Evolutionary conservation across 164 flowering plant genomes (phyloP).

Genomic region (Kingdonia uniflora): DNA sequence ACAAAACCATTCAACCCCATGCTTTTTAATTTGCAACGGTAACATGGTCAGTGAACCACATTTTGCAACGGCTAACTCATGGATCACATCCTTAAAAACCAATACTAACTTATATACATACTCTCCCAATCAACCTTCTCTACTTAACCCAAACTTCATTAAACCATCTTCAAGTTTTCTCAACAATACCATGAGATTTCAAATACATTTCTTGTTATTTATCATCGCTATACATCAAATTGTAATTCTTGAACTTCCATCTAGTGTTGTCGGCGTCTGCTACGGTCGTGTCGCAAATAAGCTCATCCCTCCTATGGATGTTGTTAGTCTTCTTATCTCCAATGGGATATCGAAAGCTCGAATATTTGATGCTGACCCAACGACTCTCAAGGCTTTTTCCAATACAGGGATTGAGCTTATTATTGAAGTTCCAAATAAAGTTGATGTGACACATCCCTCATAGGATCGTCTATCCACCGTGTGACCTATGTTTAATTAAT

Average conservation of each 20-base stretch:
- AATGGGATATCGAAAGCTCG: conserved; percentile 30
- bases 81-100: not conserved
- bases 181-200: not conserved
- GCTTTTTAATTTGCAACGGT: not conserved
- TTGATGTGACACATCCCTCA: no score
- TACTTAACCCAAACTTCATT: not conserved
- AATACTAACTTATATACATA: not conserved
- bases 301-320: conserved; percentile 30
- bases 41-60: not conserved
- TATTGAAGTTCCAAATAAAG: conserved; percentile 39
- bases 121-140: not conserved
- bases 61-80: conserved; percentile 1
- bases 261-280: conserved; percentile 28
- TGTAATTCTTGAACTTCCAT: not conserved
- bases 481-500: no score
- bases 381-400: conserved; percentile 22
- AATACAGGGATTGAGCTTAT: conserved; percentile 28
- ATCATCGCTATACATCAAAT: not conserved
- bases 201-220: not conserved
- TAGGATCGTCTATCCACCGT: no score
- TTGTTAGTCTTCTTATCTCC: conserved; percentile 21
- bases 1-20: no score
- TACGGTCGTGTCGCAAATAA: conserved; percentile 38
- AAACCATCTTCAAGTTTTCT: not conserved
- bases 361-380: conserved; percentile 28